phyloP scores from a whole-genome alignment of 805 yeast species.

The Suhomyces sp. region DNA sequence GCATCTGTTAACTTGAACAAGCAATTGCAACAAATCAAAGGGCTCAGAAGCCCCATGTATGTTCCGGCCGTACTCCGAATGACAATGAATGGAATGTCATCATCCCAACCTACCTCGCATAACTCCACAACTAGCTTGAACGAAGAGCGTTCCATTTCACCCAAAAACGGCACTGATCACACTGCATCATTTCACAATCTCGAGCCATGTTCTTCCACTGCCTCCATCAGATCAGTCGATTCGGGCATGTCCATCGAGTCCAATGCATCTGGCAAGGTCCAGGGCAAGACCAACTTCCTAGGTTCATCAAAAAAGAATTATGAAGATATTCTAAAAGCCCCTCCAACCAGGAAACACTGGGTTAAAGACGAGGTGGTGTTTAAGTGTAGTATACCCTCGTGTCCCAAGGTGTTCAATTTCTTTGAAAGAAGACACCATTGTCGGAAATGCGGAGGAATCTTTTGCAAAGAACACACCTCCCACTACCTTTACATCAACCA shows the following conservation, averaged over 20 bases:
- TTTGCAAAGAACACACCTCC: constrained; percentile 65
- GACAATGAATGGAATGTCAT: constrained; percentile 26
- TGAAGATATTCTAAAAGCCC: constrained; percentile 29
- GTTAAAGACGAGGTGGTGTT: constrained; percentile 61
- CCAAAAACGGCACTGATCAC: constrained; percentile 4
- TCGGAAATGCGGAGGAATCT: constrained; percentile 79
- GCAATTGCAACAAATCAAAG: constrained; percentile 65
- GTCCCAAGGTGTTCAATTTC: constrained; percentile 67
- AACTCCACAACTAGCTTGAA: constrained; percentile 4
- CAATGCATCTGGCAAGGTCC: constrained; percentile 2
- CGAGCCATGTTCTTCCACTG: constrained; percentile 11
- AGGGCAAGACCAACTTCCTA: constrained; percentile 20
- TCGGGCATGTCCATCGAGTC: constrained; percentile 30
- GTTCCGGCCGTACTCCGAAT: constrained; percentile 79
- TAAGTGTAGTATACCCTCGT: constrained; percentile 55
- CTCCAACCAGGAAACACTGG: constrained; percentile 68
- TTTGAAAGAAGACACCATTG: constrained; percentile 83
- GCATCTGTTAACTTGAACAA: constrained; percentile 9
- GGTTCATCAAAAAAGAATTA: constrained; percentile 21
- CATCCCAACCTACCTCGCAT: not conserved
- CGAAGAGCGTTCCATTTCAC: constrained; percentile 7
- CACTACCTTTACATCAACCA: constrained; percentile 54
- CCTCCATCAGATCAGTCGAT: constrained; percentile 31
- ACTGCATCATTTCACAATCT: constrained; percentile 4
- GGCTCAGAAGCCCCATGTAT: constrained; percentile 82